Base-by-base conservation (phyloP, 768 basidiomycete species). In the Xanthoconium purpureum region DNA sequence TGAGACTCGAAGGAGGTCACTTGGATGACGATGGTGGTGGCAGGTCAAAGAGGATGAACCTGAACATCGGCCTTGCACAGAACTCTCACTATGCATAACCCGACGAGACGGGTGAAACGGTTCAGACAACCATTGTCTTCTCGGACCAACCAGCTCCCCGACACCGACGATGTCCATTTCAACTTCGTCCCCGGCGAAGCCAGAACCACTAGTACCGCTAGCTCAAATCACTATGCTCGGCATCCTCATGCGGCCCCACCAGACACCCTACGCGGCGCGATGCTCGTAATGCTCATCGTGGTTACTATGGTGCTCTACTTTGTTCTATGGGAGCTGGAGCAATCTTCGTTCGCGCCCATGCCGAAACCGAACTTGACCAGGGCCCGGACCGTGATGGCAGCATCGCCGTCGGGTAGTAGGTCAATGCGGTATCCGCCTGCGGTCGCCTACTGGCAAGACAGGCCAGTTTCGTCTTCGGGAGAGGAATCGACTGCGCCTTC, bases 271-370 rank as follows among this genome's bases (percentile, higher is more conserved):
- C 59, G 55, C 28, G 57, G 61, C 2, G 52, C 49, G 3, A 56
- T 66, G 42, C 50, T 68, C 45, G 42, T 59, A 24, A 58, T 55
- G 1, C 58, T 69, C 33, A 33, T 66, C 28, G 42, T 57, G 38
- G 57, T 66, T 39, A 62, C 56, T 20, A n/a, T 66, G 33, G 50
- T 62, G 18, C 67, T 71, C 52, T 71, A 66, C 44, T 30, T 64
- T 33, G 33, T 59, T 6, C 50, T 69, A 14, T 60, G 61, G 50
- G 53, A 71, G 13, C 24, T 62, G 20, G 62, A 60, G 10, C 48
- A 51, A 47, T 49, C 56, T 17, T 63, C 61, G 17, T 58, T 56
- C 18, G 17, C 13, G 1, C 43, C 56, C 0, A 33, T 46, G 35
- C 37, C 57, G 5, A 49, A 47, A 8, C 51, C 33, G 17, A 52